These are phyloP conservation scores for Gynochthodes officinalis DNA, from an alignment of 257 asterid species.

Conservation along the genomic window DNA sequence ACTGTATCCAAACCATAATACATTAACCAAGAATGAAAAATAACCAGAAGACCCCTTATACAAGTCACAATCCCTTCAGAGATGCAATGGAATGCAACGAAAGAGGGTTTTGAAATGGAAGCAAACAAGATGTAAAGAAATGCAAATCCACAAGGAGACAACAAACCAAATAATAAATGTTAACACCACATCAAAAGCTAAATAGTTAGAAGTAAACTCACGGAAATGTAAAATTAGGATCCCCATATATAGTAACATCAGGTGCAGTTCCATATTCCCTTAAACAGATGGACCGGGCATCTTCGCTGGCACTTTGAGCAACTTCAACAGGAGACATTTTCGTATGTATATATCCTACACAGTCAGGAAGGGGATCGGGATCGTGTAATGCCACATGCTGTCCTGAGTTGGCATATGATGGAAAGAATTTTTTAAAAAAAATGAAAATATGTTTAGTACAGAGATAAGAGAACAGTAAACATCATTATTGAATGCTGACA, in stretches of 20 bases:
- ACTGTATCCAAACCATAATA: slow-evolving; percentile 30
- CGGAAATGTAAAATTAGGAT: slow-evolving; percentile 84
- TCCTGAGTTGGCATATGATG: slow-evolving; percentile 49
- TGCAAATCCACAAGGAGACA: background rate
- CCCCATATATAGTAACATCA: slow-evolving; percentile 80
- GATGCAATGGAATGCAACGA: too few relatives aligned
- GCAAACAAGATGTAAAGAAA: background rate
- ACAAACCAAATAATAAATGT: background rate
- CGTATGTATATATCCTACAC: slow-evolving; percentile 84
- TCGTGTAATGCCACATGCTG: slow-evolving; percentile 95
- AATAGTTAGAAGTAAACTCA: slow-evolving; percentile 28
- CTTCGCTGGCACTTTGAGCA: slow-evolving; percentile 78
- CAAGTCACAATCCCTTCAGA: background rate
- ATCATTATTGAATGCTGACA: background rate
- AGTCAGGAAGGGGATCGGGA: slow-evolving; percentile 81
- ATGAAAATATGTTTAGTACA: slow-evolving; percentile 14
- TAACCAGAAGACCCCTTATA: background rate
- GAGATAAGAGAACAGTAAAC: background rate
- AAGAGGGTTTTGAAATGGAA: background rate
- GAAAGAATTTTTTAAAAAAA: slow-evolving; percentile 4
- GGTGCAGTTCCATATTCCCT: slow-evolving; percentile 91
- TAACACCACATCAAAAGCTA: background rate
- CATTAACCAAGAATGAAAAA: slow-evolving; percentile 1
- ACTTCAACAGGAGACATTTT: slow-evolving; percentile 93
- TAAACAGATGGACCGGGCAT: slow-evolving; percentile 77